Percentiles rank a stretch among this genome's conserved stretches.
phyloP scores from a whole-genome alignment of 345 rosid species.

The Lumnitzera littorea region DNA sequence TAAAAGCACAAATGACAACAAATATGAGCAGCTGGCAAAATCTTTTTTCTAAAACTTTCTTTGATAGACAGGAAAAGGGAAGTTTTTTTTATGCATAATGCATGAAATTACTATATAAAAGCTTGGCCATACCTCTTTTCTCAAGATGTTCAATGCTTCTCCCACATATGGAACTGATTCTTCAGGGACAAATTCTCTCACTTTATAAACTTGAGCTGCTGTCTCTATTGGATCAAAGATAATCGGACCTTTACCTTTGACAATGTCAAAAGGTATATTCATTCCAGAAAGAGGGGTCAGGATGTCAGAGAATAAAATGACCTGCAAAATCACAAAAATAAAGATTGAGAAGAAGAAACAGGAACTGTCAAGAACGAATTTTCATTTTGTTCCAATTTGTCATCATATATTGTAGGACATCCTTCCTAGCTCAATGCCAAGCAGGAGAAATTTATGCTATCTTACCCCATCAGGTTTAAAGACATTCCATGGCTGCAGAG shows the following conservation, averaged over 20 bases:
- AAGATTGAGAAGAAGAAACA: slow-evolving; percentile 1
- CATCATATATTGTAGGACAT: background rate
- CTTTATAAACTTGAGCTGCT: slow-evolving; percentile 67
- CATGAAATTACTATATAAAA: no score
- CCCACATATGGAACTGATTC: slow-evolving; percentile 95
- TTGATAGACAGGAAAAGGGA: no score
- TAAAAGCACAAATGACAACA: no score
- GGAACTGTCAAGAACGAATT: background rate
- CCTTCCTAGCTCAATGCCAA: background rate
- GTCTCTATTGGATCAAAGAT: slow-evolving; percentile 73
- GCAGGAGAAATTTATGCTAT: background rate
- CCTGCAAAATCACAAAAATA: slow-evolving; percentile 35
- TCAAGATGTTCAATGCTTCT: slow-evolving; percentile 77
- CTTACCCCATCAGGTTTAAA: slow-evolving; percentile 93
- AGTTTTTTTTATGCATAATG: no score
- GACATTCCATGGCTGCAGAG: slow-evolving; percentile 98
- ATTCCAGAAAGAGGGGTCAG: slow-evolving; percentile 97
- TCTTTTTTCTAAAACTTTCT: no score
- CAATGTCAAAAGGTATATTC: slow-evolving; percentile 98
- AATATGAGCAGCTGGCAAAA: no score
- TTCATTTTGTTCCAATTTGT: background rate
- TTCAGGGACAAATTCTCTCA: slow-evolving; percentile 72
- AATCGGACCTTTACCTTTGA: slow-evolving; percentile 92
- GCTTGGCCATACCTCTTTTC: slow-evolving; percentile 56
- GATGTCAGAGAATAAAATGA: slow-evolving; percentile 94